Evolutionary conservation across 2,329 filamentous ascomycete genomes (phyloP).

Genomic region (Alternaria incomplexa): DNA sequence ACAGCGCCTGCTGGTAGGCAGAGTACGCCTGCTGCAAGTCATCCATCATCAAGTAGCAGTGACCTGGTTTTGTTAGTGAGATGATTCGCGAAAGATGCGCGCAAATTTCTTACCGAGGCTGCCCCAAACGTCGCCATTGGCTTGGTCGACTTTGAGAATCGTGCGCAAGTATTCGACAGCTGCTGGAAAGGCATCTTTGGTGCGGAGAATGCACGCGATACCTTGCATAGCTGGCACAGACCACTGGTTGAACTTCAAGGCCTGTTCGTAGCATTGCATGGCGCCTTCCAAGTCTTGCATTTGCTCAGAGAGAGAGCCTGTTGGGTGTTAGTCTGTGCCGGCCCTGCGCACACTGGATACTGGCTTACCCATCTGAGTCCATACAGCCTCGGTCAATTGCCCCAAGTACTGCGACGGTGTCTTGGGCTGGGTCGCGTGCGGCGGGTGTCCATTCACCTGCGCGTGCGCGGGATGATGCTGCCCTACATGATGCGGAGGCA

Average conservation of each 20-base stretch:
- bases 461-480: slow-evolving; percentile 69
- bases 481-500: slow-evolving; percentile 70
- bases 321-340: slow-evolving; percentile 9
- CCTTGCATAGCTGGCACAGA: slow-evolving; percentile 93
- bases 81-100: not conserved
- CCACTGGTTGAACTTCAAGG: slow-evolving; percentile 83
- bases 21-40: slow-evolving; percentile 96
- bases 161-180: slow-evolving; percentile 91
- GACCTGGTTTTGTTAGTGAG: slow-evolving; percentile 63
- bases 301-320: slow-evolving; percentile 85
- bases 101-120: slow-evolving; percentile 72
- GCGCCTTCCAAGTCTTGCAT: slow-evolving; percentile 89
- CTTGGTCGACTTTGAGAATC: slow-evolving; percentile 86
- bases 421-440: slow-evolving; percentile 64
- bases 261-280: slow-evolving; percentile 88
- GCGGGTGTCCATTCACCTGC: slow-evolving; percentile 61
- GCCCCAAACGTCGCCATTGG: slow-evolving; percentile 95
- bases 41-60: slow-evolving; percentile 99
- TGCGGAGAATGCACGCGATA: slow-evolving; percentile 88
- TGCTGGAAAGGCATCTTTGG: slow-evolving; percentile 90
- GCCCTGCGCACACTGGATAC: slow-evolving; percentile 14
- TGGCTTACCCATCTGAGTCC: slow-evolving; percentile 86
- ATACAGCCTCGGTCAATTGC: slow-evolving; percentile 83
- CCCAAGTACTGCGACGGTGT: slow-evolving; percentile 76
- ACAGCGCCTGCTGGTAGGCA: slow-evolving; percentile 93